Evolutionary conservation across 192 early-diverging fungal species (phyloP).

Genomic region (Rhizoclosmatium sp.): DNA sequence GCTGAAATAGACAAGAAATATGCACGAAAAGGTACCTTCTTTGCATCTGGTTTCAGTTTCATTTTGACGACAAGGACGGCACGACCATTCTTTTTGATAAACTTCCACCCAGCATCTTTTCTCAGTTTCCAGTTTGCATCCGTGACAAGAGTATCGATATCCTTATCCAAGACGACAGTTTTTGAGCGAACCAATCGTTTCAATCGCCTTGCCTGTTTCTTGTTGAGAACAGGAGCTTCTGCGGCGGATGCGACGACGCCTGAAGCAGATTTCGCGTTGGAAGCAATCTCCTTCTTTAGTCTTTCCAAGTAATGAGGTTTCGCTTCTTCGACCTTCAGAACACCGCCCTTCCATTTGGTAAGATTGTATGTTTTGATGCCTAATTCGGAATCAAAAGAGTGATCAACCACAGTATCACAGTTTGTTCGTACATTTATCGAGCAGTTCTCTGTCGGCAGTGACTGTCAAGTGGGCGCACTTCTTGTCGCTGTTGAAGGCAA

Average conservation of each 20-base stretch:
- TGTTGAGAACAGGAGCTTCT: not conserved
- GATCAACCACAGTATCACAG: not conserved
- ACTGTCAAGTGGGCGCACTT: not conserved
- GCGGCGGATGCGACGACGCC: not conserved
- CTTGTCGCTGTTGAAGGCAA: not conserved
- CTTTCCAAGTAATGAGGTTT: conserved; percentile 14
- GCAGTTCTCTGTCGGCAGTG: not conserved
- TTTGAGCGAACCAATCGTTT: conserved; percentile 20
- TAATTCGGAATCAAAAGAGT: not conserved
- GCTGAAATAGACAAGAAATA: no score
- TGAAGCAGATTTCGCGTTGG: not conserved
- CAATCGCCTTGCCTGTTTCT: conserved; percentile 3
- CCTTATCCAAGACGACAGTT: not conserved
- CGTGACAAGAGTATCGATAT: conserved; percentile 11
- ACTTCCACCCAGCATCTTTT: conserved; percentile 18
- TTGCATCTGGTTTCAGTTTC: not conserved
- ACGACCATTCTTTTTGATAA: not conserved
- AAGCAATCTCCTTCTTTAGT: conserved; percentile 8
- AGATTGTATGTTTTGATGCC: conserved; percentile 5
- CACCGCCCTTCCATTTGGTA: conserved; percentile 18
- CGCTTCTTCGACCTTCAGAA: conserved; percentile 17
- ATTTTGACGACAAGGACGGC: conserved; percentile 18
- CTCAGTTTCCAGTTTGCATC: conserved; percentile 9
- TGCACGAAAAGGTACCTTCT: not conserved
- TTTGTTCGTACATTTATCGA: not conserved